A percentile compares a stretch with the other conserved stretches of the same genome.
These are phyloP conservation scores for Thermoascus crustaceus DNA, from an alignment of 2,329 filamentous ascomycete species.

Conservation along the genomic window DNA sequence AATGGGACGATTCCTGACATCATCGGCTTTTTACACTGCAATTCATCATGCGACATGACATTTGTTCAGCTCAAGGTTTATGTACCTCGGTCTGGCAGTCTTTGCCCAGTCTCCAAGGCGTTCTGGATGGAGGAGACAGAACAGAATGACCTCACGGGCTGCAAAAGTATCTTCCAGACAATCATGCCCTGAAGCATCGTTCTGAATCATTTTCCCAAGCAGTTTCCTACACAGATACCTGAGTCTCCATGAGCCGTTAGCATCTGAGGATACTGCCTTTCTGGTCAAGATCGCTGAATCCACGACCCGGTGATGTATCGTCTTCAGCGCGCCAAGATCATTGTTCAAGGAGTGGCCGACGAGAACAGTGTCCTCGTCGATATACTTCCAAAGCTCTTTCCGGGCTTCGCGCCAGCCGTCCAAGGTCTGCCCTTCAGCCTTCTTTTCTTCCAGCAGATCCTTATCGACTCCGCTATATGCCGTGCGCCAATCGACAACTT, in stretches of 20 bases:
- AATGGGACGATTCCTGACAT: too few relatives aligned
- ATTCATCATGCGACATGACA: too few relatives aligned
- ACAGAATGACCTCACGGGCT: slow-evolving; percentile 42
- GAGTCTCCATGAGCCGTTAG: slow-evolving; percentile 25
- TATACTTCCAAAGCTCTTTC: slow-evolving; percentile 32
- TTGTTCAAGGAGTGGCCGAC: slow-evolving; percentile 42
- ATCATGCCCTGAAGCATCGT: slow-evolving; percentile 34
- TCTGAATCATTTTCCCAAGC: slow-evolving; percentile 29
- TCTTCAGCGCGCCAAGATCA: slow-evolving; percentile 39
- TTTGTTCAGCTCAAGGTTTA: too few relatives aligned
- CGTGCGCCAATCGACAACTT: slow-evolving; percentile 31
- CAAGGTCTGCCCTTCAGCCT: slow-evolving; percentile 23
- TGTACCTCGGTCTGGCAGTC: too few relatives aligned
- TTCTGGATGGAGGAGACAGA: slow-evolving; percentile 34
- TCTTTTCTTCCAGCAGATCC: slow-evolving; percentile 24
- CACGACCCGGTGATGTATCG: slow-evolving; percentile 37
- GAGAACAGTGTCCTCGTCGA: slow-evolving; percentile 40
- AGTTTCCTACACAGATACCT: slow-evolving; percentile 29
- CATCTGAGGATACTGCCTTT: slow-evolving; percentile 18
- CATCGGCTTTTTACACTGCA: too few relatives aligned
- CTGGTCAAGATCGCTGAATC: slow-evolving; percentile 38
- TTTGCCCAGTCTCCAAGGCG: slow-evolving; percentile 28
- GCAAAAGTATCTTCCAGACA: slow-evolving; percentile 45
- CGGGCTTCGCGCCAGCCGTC: slow-evolving; percentile 39
- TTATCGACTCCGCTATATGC: slow-evolving; percentile 33